These are phyloP conservation scores for Zygotorulaspora mrakii DNA, from an alignment of 1,139 yeast genomes.

Conservation along the genomic window DNA sequence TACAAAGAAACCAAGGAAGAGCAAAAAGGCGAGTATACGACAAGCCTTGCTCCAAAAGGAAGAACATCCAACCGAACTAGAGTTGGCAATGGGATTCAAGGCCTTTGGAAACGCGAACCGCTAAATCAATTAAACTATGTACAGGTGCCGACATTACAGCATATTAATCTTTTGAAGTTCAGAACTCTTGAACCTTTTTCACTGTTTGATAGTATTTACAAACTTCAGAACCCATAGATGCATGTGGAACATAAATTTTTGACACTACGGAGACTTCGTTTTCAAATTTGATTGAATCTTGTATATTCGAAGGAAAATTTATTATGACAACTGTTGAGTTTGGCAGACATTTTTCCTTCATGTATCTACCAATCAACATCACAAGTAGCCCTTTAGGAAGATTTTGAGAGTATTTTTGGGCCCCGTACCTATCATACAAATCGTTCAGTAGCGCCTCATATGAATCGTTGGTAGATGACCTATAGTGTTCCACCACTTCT, in stretches of 20 bases:
- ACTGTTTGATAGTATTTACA: constrained; percentile 60
- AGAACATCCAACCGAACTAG: constrained; percentile 37
- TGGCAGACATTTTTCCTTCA: constrained; percentile 41
- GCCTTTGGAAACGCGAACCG: constrained; percentile 43
- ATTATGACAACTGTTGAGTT: constrained; percentile 46
- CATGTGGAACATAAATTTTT: constrained; percentile 36
- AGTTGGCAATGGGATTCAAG: constrained; percentile 56
- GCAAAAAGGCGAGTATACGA: background rate
- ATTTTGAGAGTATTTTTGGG: constrained; percentile 33
- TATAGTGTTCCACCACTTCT: constrained; percentile 45
- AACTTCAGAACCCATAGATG: constrained; percentile 40
- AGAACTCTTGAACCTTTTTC: constrained; percentile 39
- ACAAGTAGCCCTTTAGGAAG: constrained; percentile 59
- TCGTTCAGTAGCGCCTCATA: constrained; percentile 43
- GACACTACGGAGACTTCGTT: constrained; percentile 42
- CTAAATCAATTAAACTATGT: constrained; percentile 13
- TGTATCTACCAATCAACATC: constrained; percentile 50
- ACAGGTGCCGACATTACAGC: constrained; percentile 2
- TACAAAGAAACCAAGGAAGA: constrained; percentile 24
- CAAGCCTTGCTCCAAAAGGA: constrained; percentile 14
- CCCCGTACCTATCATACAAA: constrained; percentile 27
- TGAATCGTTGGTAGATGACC: constrained; percentile 41
- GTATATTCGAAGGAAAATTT: constrained; percentile 56
- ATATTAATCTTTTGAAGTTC: constrained; percentile 2
- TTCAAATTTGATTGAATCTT: constrained; percentile 54